Evolutionary conservation across 306 rosid species (phyloP).

Genomic region (Argentina anserina): DNA sequence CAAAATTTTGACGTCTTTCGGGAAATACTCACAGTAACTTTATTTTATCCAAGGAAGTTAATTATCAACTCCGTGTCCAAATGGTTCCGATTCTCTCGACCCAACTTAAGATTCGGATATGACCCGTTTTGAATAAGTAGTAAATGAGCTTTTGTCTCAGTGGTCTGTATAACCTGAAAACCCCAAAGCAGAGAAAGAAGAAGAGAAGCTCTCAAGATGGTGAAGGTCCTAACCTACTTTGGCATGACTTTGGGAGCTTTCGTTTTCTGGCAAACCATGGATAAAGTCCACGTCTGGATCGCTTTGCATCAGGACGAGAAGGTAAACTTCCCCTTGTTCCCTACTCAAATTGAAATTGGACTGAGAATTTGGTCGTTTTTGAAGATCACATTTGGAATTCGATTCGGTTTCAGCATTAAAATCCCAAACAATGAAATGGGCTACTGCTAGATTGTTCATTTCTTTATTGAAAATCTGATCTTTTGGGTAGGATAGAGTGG

Average conservation of each 20-base stretch:
- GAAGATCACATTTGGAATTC: not conserved
- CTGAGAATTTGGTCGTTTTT: not conserved
- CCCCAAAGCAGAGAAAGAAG: not conserved
- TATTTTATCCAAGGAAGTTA: not conserved
- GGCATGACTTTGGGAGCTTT: constrained; percentile 93
- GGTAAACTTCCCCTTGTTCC: constrained; percentile 31
- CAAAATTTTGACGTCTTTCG: too few species aligned
- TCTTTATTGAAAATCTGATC: not conserved
- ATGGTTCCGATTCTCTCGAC: not conserved
- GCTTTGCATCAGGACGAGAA: constrained; percentile 97
- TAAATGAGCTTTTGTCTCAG: not conserved
- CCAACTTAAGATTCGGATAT: not conserved
- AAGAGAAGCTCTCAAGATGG: constrained; percentile 49
- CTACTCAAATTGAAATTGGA: not conserved
- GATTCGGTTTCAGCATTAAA: not conserved
- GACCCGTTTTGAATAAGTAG: constrained; percentile 1
- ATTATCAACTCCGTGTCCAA: not conserved
- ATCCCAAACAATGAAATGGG: not conserved
- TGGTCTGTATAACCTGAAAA: not conserved
- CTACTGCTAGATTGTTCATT: not conserved
- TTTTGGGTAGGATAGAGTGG: not conserved
- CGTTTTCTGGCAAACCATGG: constrained; percentile 93
- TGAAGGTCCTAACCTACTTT: constrained; percentile 72
- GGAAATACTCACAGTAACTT: not conserved
- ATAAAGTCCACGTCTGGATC: constrained; percentile 89